Base-by-base conservation (phyloP, 306 rosid species). In the Hippophae rhamnoides region DNA sequence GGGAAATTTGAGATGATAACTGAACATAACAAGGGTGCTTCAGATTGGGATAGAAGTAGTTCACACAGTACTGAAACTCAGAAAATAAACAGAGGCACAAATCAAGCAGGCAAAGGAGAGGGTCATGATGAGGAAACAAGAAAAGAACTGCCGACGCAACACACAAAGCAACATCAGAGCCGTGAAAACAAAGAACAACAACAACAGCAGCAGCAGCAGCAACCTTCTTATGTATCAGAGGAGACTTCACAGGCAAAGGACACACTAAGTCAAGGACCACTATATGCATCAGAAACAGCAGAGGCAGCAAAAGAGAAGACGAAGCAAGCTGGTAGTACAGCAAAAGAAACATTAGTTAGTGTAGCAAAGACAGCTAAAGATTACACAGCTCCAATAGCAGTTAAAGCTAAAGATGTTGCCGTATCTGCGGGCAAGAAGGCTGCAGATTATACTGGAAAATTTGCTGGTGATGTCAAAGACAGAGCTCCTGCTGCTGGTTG, bases 401-500 rank as follows among this genome's bases (percentile, higher is more conserved):
- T 62, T 4, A 63, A 23, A 13, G 66, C 69, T 3, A 68, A 72
- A 31, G 83, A 65, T 8, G 55, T 38, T 52, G 71, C 79, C 3
- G 72, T 71, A 41, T 41, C 61, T 0, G 82, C 76, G 0, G 63
- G 81, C 0, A 77, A 77, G 71, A 63, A 13, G 8, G 81, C 84
- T 1, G 81, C 67, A 0, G 70, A 44, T 14, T 62, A 68, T n/a
- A 75, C 84, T 2, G 72, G 68, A 1, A 72, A 79, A 38, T 64
- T 66, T 10, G 89, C 87, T 0, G 79, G 11, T 18, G 82, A 70
- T 13, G 56, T 79, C 75, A 82, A 89, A 76, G 95, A 86, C 45
- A 84, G 64, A 69, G 86, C 78, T 0, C 42, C 64, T 1, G 87
- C 48, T 47, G 84, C 69, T 1, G 95, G 87, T 7, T 86, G 95